Evolutionary conservation across 257 asterid genomes (phyloP).

Genomic region (Solanum arcanum): DNA sequence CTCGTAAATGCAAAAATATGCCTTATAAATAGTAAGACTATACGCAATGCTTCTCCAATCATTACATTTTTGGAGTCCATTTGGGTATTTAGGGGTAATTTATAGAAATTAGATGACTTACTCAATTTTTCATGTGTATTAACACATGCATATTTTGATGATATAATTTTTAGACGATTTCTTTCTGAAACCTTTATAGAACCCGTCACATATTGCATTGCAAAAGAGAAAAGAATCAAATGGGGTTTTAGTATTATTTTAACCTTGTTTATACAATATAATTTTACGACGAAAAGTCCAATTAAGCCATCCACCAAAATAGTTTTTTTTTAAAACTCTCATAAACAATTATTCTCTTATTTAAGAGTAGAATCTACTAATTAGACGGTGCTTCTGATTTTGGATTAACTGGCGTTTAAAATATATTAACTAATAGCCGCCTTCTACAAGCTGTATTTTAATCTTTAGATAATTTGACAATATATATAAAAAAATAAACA

Average conservation of each 20-base stretch:
- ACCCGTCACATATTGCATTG: neutral
- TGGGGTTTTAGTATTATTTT: neutral
- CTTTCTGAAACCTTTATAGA: too few relatives aligned
- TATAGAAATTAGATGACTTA: too few relatives aligned
- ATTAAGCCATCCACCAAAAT: neutral
- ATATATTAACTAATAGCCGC: neutral
- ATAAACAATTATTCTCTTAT: neutral
- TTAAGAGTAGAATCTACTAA: neutral
- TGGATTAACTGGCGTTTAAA: neutral
- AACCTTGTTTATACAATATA: neutral
- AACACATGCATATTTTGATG: too few relatives aligned
- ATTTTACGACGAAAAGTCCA: neutral
- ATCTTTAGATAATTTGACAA: neutral
- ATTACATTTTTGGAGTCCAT: too few relatives aligned
- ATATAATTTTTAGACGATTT: rapidly evolving
- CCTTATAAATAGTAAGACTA: too few relatives aligned
- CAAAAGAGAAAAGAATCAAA: neutral
- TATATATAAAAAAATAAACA: neutral
- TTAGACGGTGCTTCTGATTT: neutral
- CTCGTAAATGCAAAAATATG: too few relatives aligned
- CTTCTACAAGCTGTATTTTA: neutral
- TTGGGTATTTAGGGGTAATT: too few relatives aligned
- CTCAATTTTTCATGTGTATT: too few relatives aligned
- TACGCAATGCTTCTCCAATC: too few relatives aligned
- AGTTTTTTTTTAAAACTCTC: neutral